Conservation (phyloP, 768 basidiomycete species). For the Cubamyces sp. region DNA sequence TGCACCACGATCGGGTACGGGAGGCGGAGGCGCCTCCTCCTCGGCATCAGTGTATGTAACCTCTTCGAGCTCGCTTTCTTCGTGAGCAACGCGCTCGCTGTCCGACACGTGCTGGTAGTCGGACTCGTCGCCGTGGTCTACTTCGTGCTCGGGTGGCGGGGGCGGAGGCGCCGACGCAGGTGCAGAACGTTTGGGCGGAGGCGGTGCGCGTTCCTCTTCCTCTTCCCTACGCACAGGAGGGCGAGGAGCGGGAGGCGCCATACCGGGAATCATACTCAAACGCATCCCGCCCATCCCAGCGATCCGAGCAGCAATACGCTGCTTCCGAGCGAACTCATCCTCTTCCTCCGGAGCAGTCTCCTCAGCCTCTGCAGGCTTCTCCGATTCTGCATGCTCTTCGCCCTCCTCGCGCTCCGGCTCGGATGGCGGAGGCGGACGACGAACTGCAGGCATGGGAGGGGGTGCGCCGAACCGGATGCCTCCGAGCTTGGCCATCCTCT, state of each 20-base stretch:
- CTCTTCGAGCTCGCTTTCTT: slow-evolving; percentile 77
- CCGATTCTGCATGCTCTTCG: slow-evolving; percentile 31
- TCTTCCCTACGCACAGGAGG: slow-evolving; percentile 25
- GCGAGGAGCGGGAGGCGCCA: slow-evolving; percentile 30
- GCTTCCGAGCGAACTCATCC: slow-evolving; percentile 60
- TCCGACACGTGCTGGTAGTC: slow-evolving; percentile 48
- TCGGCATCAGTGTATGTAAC: slow-evolving; percentile 54
- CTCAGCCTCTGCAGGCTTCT: slow-evolving; percentile 32
- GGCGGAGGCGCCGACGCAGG: slow-evolving; percentile 26
- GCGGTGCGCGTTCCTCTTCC: slow-evolving; percentile 17
- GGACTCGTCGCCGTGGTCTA: slow-evolving; percentile 50
- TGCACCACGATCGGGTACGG: slow-evolving; percentile 53
- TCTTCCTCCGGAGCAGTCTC: slow-evolving; percentile 45
- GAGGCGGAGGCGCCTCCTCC: slow-evolving; percentile 52
- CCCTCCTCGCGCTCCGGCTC: slow-evolving; percentile 19
- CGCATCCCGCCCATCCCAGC: slow-evolving; percentile 61
- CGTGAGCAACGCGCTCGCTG: slow-evolving; percentile 65
- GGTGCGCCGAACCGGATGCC: slow-evolving; percentile 83
- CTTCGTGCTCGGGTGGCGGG: slow-evolving; percentile 26
- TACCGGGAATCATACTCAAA: slow-evolving; percentile 54
- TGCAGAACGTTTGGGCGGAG: slow-evolving; percentile 26
- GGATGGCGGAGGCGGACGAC: slow-evolving; percentile 42
- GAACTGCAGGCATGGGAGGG: slow-evolving; percentile 46
- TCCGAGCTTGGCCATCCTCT: slow-evolving; percentile 93
- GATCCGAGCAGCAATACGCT: slow-evolving; percentile 57